Evolutionary conservation across 768 basidiomycete genomes (phyloP), one percentile per base, ranked within the genome.

Genomic region (Termitomyces sp.): DNA sequence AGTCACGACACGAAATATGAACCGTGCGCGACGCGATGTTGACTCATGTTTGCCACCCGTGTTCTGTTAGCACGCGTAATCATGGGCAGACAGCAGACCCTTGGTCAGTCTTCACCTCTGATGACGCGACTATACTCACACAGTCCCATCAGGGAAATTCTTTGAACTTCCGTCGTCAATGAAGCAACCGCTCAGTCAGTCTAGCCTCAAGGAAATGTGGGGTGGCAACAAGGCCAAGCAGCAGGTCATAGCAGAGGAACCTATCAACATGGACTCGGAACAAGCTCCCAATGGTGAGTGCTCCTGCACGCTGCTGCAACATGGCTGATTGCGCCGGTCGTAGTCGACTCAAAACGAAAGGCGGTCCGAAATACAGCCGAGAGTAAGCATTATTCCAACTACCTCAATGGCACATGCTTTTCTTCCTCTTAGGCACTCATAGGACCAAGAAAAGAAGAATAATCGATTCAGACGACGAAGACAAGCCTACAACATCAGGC

Each of bases 121-220:
- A 20, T 13, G 39, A 42, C 42, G 49, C 54, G 49, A 58, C 44
- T 34, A 41, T n/a, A n/a, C 36, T 59, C 4, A 60, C 31, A 55
- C 24, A 34, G 6, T 12, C 9, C 3, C 13, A 39, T 9, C 61
- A 93, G 90, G 85, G 39, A 89, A 83, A 67, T 93, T 91, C 76
- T 84, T 92, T 57, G 76, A 79, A 58, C 89, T 91, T 88, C 88
- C 91, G 0, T 80, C 79, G 62, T 78, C 79, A 31, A 63, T 68
- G n/a, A 91, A 89, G 71, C 69, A 82, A 31, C 87, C 88, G 0
- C 84, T 87, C 7, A 89, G 91, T 58, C 91, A 94, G 69, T 78
- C 90, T n/a, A 91, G 77, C 66, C 81, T 94, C 41, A 78, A 82
- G 58, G 88, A 91, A 56, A 78, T 91, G 76, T 93, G 89, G 89